Evolutionary conservation across 257 asterid genomes (phyloP).

Genomic region (Solanum dulcamara): DNA sequence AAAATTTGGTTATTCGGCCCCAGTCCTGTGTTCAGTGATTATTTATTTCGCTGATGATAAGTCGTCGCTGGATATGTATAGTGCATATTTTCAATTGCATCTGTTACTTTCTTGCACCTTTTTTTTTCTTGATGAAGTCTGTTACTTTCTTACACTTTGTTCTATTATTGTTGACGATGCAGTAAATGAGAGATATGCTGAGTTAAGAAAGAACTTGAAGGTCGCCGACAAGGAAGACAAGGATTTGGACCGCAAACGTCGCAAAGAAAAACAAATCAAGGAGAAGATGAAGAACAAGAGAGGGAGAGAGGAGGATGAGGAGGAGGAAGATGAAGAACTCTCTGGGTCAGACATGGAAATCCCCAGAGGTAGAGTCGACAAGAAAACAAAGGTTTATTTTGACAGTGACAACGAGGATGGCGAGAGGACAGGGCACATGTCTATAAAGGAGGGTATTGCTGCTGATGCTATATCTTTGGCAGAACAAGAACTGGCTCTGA

Average conservation of each 20-base stretch:
- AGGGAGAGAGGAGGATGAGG: slow-evolving; percentile 35
- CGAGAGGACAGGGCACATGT: slow-evolving; percentile 3
- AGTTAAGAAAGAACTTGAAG: slow-evolving; percentile 53
- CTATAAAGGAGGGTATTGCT: background rate
- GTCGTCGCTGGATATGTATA: background rate
- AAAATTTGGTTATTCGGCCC: background rate
- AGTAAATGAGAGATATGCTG: slow-evolving; percentile 57
- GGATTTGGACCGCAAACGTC: slow-evolving; percentile 49
- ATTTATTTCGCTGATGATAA: background rate
- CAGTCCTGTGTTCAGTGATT: background rate
- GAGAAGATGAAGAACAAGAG: slow-evolving; percentile 66
- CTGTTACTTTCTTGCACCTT: too few species aligned
- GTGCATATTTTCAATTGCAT: background rate
- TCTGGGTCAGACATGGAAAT: slow-evolving; percentile 34
- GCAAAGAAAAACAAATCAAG: slow-evolving; percentile 62
- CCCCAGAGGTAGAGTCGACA: slow-evolving; percentile 6
- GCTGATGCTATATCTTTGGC: slow-evolving; percentile 38
- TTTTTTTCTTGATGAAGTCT: too few species aligned
- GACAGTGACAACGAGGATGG: slow-evolving; percentile 44
- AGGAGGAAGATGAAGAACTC: slow-evolving; percentile 20
- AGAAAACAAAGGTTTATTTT: slow-evolving; percentile 48
- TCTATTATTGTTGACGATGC: slow-evolving; percentile 10
- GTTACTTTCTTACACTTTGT: background rate
- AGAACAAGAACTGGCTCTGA: slow-evolving; percentile 82
- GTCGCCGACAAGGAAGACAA: slow-evolving; percentile 74